Evolutionary conservation across 441 rosid genomes (phyloP).

Genomic region (California macrophylla): DNA sequence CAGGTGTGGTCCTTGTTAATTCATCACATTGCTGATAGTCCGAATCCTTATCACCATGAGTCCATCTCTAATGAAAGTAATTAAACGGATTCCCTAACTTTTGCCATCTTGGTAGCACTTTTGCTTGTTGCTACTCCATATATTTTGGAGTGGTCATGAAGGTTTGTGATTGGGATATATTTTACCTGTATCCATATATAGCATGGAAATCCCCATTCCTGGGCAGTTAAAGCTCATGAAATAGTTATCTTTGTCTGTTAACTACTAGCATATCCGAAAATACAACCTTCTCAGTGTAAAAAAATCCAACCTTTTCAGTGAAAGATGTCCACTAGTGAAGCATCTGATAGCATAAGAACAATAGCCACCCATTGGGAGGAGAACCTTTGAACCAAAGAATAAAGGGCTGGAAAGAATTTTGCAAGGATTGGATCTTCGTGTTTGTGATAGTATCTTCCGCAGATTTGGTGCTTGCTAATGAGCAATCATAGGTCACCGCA

Average conservation of each 20-base stretch:
- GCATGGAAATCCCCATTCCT: neutral
- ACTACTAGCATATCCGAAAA: slow-evolving; percentile 3
- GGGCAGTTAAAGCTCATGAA: neutral
- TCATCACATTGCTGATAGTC: neutral
- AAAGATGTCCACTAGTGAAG: slow-evolving; percentile 7
- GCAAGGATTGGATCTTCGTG: neutral
- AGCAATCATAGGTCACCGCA: neutral
- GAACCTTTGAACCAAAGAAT: slow-evolving; percentile 6
- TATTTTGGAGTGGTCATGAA: slow-evolving; percentile 1
- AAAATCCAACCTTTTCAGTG: neutral
- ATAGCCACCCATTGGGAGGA: neutral
- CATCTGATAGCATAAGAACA: slow-evolving; percentile 7
- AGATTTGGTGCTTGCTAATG: slow-evolving; percentile 4
- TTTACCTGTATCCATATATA: neutral
- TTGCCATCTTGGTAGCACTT: neutral
- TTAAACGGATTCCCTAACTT: neutral
- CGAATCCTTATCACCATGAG: neutral
- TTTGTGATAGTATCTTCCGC: neutral
- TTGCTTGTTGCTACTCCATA: slow-evolving; percentile 4
- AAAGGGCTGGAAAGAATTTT: neutral
- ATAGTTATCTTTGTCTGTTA: slow-evolving; percentile 2
- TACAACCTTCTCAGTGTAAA: neutral
- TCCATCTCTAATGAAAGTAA: neutral
- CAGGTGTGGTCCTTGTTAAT: neutral
- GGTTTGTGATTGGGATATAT: neutral